These are phyloP conservation scores for Dactylellina haptotyla DNA, from an alignment of 2,329 filamentous ascomycete genomes.

Conservation along the genomic window DNA sequence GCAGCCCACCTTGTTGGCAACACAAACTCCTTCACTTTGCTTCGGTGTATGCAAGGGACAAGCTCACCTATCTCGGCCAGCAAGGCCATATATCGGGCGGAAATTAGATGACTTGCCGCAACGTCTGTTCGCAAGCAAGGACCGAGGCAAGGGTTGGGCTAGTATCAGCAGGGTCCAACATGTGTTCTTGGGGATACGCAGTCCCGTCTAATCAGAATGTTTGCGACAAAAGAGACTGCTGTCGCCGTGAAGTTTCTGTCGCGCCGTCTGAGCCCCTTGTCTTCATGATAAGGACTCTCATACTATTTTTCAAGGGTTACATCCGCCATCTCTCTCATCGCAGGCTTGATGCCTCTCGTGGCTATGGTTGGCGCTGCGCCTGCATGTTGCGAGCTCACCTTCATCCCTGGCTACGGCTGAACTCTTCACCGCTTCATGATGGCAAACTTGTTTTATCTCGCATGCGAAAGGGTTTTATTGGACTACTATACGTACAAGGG, in stretches of 20 bases:
- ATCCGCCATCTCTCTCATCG: too few species aligned
- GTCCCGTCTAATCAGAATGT: too few species aligned
- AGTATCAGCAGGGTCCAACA: neutral
- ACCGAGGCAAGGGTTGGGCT: neutral
- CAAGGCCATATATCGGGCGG: neutral
- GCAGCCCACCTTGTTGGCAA: slow-evolving; percentile 34
- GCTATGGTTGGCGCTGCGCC: neutral
- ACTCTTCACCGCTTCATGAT: neutral
- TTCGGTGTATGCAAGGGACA: slow-evolving; percentile 6
- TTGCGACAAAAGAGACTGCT: too few species aligned
- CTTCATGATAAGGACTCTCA: too few species aligned
- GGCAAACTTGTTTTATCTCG: slow-evolving; percentile 1
- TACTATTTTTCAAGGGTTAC: too few species aligned
- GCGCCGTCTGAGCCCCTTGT: too few species aligned
- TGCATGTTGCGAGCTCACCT: neutral
- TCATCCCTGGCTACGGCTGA: slow-evolving; percentile 18
- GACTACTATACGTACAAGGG: slow-evolving; percentile 34
- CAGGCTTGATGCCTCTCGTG: neutral
- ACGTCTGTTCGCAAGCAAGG: neutral
- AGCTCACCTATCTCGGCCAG: neutral
- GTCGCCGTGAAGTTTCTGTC: too few species aligned
- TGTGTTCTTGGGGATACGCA: neutral
- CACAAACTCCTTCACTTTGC: slow-evolving; percentile 18
- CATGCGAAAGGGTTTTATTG: slow-evolving; percentile 46
- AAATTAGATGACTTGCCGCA: neutral